Percentiles rank a stretch among this genome's conserved stretches.
phyloP scores from a whole-genome alignment of 1,284 basidiomycete genomes.

The Ustilago hordei region DNA sequence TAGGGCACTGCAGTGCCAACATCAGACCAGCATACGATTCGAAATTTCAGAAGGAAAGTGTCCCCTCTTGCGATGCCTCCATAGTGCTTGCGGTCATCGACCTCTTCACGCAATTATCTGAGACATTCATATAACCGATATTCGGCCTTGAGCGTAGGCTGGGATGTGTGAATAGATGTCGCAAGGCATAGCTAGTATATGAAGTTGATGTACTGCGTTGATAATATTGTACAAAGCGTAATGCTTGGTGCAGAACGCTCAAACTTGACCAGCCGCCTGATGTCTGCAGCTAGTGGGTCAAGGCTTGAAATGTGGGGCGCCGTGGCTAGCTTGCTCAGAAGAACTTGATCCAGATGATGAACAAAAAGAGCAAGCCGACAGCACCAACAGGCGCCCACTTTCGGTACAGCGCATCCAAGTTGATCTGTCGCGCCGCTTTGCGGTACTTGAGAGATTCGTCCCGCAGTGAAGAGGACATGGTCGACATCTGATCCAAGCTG shows the following conservation, averaged over 20 bases:
- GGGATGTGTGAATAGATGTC: no score
- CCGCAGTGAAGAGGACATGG: conserved; percentile 94
- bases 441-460: conserved; percentile 98
- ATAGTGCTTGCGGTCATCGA: no score
- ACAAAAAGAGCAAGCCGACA: conserved; percentile 73
- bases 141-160: no score
- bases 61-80: no score
- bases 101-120: no score
- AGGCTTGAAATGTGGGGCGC: not conserved
- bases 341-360: conserved; percentile 93
- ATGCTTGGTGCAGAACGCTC: not conserved
- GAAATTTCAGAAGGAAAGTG: no score
- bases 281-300: not conserved
- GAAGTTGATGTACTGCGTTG: not conserved
- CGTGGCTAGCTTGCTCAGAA: conserved; percentile 49
- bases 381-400: conserved; percentile 84
- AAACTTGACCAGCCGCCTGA: not conserved
- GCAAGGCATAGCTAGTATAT: no score
- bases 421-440: conserved; percentile 94
- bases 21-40: no score
- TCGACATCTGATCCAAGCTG: conserved; percentile 93
- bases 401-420: conserved; percentile 89
- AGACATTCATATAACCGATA: no score
- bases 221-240: conserved; percentile 5
- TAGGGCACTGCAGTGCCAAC: not conserved